Percentiles rank a stretch among this genome's conserved stretches.
Conservation (phyloP, 768 basidiomycete genomes). For the Suillus subaureus region DNA sequence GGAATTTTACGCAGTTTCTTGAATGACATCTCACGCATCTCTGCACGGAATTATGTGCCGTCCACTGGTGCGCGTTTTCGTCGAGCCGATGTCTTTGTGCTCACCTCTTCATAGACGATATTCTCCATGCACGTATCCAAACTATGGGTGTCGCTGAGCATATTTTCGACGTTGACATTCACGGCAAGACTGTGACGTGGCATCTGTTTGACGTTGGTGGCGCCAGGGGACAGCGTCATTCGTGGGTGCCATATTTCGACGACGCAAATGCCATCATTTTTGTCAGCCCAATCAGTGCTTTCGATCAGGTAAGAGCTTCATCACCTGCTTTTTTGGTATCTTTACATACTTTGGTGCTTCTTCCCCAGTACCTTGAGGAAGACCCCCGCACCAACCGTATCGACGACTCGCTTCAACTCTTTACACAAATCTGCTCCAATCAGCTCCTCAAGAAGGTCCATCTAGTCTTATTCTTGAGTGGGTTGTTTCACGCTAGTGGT, state of each 20-base stretch:
- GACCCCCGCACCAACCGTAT: constrained; percentile 84
- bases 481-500: constrained; percentile 21
- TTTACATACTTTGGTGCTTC: constrained; percentile 5
- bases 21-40: constrained; percentile 70
- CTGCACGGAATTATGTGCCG: constrained; percentile 69
- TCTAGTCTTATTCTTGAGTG: constrained; percentile 60
- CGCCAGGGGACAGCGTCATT: constrained; percentile 70
- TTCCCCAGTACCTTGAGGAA: constrained; percentile 78
- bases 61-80: constrained; percentile 58
- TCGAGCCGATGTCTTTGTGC: constrained; percentile 28
- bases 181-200: constrained; percentile 77
- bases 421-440: constrained; percentile 85
- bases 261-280: constrained; percentile 82
- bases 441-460: constrained; percentile 72
- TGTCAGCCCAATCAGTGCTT: constrained; percentile 77
- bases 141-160: constrained; percentile 90
- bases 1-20: constrained; percentile 59
- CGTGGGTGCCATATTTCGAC: constrained; percentile 70
- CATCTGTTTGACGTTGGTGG: constrained; percentile 75
- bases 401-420: constrained; percentile 86
- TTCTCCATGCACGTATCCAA: constrained; percentile 86
- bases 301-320: constrained; percentile 59
- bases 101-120: constrained; percentile 60
- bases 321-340: neutral
- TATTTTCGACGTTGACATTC: constrained; percentile 77